Conservation (phyloP, 139 green algal genomes). For the Limnomonas spitsbergensis region DNA sequence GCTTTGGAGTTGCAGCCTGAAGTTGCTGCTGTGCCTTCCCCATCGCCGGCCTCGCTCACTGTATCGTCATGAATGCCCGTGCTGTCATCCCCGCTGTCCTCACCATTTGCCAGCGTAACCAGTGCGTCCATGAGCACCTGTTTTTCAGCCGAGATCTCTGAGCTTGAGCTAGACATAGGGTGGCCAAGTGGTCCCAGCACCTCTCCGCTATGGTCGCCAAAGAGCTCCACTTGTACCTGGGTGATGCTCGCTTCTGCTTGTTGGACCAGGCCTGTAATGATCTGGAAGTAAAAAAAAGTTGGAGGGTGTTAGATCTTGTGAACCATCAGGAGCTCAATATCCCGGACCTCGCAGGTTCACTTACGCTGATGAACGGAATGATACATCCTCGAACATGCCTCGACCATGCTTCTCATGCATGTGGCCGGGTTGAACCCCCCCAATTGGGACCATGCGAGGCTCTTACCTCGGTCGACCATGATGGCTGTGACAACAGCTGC, state of each 20-base stretch:
- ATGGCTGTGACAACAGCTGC: conserved; percentile 73
- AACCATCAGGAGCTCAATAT: background rate
- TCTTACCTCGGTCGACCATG: conserved; percentile 72
- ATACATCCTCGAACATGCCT: background rate
- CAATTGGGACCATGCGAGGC: too few species aligned
- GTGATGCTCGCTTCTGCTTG: background rate
- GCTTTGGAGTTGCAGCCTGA: too few species aligned
- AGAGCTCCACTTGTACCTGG: background rate
- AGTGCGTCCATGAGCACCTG: background rate
- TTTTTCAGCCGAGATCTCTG: background rate
- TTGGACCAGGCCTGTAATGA: background rate
- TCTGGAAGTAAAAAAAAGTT: background rate
- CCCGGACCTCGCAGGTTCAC: background rate
- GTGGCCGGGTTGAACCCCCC: background rate
- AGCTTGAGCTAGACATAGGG: background rate
- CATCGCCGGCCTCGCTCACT: background rate
- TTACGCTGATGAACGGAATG: background rate
- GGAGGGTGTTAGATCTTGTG: background rate
- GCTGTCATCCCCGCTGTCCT: conserved; percentile 13
- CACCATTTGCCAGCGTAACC: background rate
- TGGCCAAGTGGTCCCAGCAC: background rate
- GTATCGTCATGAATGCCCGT: background rate
- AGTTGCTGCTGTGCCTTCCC: background rate
- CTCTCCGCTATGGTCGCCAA: background rate
- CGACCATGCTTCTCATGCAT: background rate